These are phyloP conservation scores for Aspergillus ibericus DNA, from an alignment of 2,329 filamentous ascomycete genomes.

Conservation along the genomic window DNA sequence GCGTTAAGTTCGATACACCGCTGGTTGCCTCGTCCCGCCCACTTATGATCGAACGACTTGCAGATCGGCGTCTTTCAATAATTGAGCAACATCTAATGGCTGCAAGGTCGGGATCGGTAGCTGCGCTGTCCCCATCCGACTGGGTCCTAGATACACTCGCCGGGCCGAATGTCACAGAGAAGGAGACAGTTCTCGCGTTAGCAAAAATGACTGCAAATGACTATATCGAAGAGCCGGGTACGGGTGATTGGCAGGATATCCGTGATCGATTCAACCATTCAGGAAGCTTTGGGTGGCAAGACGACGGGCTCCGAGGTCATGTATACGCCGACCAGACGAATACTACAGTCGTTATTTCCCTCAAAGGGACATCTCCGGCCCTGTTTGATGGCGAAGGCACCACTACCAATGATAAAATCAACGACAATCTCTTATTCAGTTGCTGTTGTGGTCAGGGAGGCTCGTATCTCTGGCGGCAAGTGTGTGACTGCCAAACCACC, in stretches of 20 bases:
- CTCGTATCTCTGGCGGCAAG: slow-evolving; percentile 83
- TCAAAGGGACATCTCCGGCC: slow-evolving; percentile 88
- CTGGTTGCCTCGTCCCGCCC: slow-evolving; percentile 65
- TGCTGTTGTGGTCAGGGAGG: slow-evolving; percentile 96
- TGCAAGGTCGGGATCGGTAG: slow-evolving; percentile 67
- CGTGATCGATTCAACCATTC: slow-evolving; percentile 79
- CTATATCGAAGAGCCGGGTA: slow-evolving; percentile 72
- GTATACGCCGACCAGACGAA: slow-evolving; percentile 87
- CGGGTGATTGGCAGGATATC: slow-evolving; percentile 81
- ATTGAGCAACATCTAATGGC: slow-evolving; percentile 77
- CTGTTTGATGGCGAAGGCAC: slow-evolving; percentile 97
- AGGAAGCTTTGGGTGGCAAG: slow-evolving; percentile 88
- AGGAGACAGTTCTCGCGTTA: slow-evolving; percentile 77
- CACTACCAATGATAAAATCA: slow-evolving; percentile 95
- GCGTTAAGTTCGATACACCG: slow-evolving; percentile 51
- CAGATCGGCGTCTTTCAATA: slow-evolving; percentile 71
- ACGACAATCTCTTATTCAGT: slow-evolving; percentile 97
- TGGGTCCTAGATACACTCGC: slow-evolving; percentile 81
- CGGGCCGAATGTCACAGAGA: slow-evolving; percentile 81
- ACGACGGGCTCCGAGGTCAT: slow-evolving; percentile 85
- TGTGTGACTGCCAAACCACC: slow-evolving; percentile 86
- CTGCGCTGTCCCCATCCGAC: slow-evolving; percentile 67
- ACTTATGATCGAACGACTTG: slow-evolving; percentile 74
- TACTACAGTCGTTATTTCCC: slow-evolving; percentile 81
- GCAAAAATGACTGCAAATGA: slow-evolving; percentile 88